phyloP scores from a whole-genome alignment of 1,284 basidiomycete species.

The Boletus coffeatus region DNA sequence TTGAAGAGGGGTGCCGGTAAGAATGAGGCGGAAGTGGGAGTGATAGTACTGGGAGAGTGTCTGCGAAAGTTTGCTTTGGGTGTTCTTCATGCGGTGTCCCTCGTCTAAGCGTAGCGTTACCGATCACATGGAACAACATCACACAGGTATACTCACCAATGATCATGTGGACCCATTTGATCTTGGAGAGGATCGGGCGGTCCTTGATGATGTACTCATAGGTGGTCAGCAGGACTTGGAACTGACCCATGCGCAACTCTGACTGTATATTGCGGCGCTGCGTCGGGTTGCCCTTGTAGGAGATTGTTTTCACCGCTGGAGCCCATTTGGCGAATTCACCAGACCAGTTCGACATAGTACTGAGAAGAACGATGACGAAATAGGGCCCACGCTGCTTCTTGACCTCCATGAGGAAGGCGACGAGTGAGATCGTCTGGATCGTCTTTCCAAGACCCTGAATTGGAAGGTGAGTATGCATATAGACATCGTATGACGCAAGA shows the following conservation, averaged over 20 bases:
- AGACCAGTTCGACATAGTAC: slow-evolving; percentile 98
- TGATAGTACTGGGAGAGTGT: slow-evolving; percentile 94
- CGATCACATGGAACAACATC: neutral
- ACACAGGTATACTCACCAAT: slow-evolving; percentile 56
- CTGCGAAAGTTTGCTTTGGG: slow-evolving; percentile 90
- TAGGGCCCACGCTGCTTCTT: slow-evolving; percentile 94
- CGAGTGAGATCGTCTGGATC: slow-evolving; percentile 93
- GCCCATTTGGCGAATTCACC: slow-evolving; percentile 99
- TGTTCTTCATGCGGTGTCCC: slow-evolving; percentile 99
- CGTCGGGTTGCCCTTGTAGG: slow-evolving; percentile 92
- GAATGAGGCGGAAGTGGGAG: slow-evolving; percentile 90
- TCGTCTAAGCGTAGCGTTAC: slow-evolving; percentile 56
- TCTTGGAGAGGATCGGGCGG: slow-evolving; percentile 81
- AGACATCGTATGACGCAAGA: neutral
- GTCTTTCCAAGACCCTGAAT: slow-evolving; percentile 91
- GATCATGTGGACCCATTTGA: slow-evolving; percentile 99
- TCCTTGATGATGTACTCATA: slow-evolving; percentile 99
- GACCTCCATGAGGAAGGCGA: slow-evolving; percentile 92
- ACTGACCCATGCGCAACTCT: slow-evolving; percentile 74
- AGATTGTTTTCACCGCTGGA: slow-evolving; percentile 76
- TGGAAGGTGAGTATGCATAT: slow-evolving; percentile 11
- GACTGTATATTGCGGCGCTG: slow-evolving; percentile 73
- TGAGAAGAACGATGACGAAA: slow-evolving; percentile 96
- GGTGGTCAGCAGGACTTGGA: slow-evolving; percentile 95
- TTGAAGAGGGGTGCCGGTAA: slow-evolving; percentile 97